Percentiles rank a stretch among this genome's conserved stretches.
Conservation (phyloP, 106 monocot genomes). For the Ottelia alismoides region DNA sequence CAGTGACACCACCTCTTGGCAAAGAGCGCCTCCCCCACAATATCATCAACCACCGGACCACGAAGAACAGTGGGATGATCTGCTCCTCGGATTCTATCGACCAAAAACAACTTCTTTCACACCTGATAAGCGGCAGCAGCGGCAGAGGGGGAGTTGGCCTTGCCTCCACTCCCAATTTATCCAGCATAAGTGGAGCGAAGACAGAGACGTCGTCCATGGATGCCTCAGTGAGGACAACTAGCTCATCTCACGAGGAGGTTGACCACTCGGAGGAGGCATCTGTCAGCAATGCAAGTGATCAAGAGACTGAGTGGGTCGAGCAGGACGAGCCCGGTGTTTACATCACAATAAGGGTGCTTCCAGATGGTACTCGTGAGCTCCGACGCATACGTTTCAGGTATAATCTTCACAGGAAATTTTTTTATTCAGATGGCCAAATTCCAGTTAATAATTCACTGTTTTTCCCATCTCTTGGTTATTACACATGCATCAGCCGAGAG, state of each 20-base stretch:
- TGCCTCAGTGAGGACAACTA: conserved; percentile 57
- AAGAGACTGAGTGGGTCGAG: conserved; percentile 95
- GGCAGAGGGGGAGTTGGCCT: conserved; percentile 15
- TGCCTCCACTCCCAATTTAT: conserved; percentile 64
- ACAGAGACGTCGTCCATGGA: conserved; percentile 69
- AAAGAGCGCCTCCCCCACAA: conserved; percentile 41
- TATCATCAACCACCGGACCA: conserved; percentile 26
- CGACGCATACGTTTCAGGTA: conserved; percentile 94
- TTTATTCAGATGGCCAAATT: too few species aligned
- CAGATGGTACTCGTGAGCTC: conserved; percentile 71
- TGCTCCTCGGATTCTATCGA: conserved; percentile 51
- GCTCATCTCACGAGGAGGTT: conserved; percentile 39
- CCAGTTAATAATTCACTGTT: too few species aligned
- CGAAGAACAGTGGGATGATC: conserved; percentile 13
- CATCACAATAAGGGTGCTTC: conserved; percentile 76
- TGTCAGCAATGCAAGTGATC: conserved; percentile 79
- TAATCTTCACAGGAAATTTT: too few species aligned
- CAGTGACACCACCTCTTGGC: conserved; percentile 51
- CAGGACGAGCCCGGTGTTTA: conserved; percentile 97
- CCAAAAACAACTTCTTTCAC: conserved; percentile 14
- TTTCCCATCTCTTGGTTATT: too few species aligned
- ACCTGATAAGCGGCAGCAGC: conserved; percentile 4
- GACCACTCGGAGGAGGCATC: conserved; percentile 66
- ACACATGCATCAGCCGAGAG: conserved; percentile 91
- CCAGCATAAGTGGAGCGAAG: conserved; percentile 78